Conservation (phyloP, 768 basidiomycete genomes). For the Psilocybe sp. region DNA sequence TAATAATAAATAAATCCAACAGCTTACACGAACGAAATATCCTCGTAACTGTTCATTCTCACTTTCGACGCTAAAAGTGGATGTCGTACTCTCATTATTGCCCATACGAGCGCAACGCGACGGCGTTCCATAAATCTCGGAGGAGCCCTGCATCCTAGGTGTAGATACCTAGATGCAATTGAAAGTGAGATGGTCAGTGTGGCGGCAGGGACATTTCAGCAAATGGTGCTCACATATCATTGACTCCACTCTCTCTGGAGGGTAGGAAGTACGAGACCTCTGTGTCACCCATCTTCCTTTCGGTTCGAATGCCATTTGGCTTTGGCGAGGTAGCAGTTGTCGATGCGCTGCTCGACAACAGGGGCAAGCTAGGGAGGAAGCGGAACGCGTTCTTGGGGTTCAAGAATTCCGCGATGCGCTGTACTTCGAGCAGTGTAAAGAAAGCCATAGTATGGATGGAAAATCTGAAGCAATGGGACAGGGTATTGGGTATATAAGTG, state of each 20-base stretch:
- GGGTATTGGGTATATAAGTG: no score
- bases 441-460: not conserved
- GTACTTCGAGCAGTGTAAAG: not conserved
- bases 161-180: conserved; percentile 84
- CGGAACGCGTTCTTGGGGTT: no score
- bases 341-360: not conserved
- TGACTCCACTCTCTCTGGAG: conserved; percentile 75
- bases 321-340: not conserved
- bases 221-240: conserved; percentile 67
- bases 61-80: conserved; percentile 67
- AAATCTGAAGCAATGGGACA: no score
- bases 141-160: conserved; percentile 62
- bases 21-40: conserved; percentile 67
- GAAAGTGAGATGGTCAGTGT: not conserved
- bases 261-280: conserved; percentile 82
- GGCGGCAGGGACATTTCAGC: not conserved
- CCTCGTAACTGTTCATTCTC: conserved; percentile 57
- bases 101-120: conserved; percentile 64
- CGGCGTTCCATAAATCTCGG: conserved; percentile 35
- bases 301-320: conserved; percentile 17
- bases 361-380: no score
- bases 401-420: not conserved
- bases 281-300: conserved; percentile 68
- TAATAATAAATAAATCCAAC: conserved; percentile 14
- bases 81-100: conserved; percentile 67